Percentiles rank a stretch among this genome's conserved stretches.
Evolutionary conservation across 345 rosid genomes (phyloP).

Genomic region (Laguncularia racemosa): DNA sequence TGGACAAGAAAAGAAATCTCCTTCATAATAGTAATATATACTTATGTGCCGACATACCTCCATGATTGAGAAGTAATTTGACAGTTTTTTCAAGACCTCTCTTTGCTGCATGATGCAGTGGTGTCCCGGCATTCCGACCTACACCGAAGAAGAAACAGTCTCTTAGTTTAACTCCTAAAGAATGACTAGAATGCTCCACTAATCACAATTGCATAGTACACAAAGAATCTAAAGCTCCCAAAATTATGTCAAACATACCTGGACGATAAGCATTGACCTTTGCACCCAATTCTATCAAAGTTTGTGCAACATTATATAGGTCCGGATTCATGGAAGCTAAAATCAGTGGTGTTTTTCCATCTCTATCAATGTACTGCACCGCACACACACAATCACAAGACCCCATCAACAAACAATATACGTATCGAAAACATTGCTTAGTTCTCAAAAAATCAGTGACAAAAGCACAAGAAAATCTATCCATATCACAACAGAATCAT

Average conservation of each 20-base stretch:
- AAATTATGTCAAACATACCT: constrained; percentile 22
- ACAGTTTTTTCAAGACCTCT: constrained; percentile 76
- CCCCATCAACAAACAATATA: not conserved
- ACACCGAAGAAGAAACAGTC: not conserved
- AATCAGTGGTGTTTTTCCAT: constrained; percentile 91
- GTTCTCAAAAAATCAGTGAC: not conserved
- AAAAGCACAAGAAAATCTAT: not conserved
- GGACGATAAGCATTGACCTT: constrained; percentile 85
- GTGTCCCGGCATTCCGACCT: constrained; percentile 91
- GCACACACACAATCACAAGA: not conserved
- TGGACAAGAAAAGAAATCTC: not conserved
- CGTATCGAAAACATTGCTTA: not conserved
- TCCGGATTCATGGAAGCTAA: constrained; percentile 65
- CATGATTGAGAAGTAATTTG: constrained; percentile 65
- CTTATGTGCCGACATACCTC: constrained; percentile 38
- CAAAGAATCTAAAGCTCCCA: not conserved
- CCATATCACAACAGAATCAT: not conserved
- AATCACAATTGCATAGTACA: not conserved
- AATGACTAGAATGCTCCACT: too few relatives aligned
- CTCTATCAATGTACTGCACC: constrained; percentile 85
- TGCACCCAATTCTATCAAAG: constrained; percentile 83
- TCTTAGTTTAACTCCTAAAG: too few relatives aligned
- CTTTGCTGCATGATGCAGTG: constrained; percentile 96
- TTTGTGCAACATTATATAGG: constrained; percentile 56
- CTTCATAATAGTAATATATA: not conserved